These are phyloP conservation scores for Vitis vinifera DNA, from an alignment of 164 flowering plant genomes.

Conservation along the genomic window DNA sequence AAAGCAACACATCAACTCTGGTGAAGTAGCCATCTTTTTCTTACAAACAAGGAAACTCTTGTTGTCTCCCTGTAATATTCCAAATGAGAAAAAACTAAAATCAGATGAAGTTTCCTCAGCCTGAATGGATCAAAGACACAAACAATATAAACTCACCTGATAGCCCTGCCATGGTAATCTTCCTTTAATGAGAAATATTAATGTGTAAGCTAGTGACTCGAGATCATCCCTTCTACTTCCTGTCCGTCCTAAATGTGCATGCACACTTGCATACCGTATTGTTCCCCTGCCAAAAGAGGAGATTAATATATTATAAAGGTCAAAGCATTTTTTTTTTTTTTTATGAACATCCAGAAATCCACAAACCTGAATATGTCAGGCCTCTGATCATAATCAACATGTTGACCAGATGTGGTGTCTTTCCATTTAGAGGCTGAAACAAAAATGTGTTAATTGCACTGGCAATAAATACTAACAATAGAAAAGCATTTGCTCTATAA, in stretches of 20 bases:
- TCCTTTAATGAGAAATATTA: slow-evolving; percentile 77
- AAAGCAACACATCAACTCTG: slow-evolving; percentile 78
- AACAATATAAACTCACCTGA: slow-evolving; percentile 43
- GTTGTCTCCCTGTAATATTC: slow-evolving; percentile 70
- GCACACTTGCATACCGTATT: slow-evolving; percentile 85
- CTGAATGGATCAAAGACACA: not conserved
- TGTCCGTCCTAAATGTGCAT: slow-evolving; percentile 92
- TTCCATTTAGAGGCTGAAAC: slow-evolving; percentile 84
- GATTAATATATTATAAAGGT: not conserved
- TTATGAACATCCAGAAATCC: not conserved
- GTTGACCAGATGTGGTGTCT: slow-evolving; percentile 63
- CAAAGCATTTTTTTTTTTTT: not conserved
- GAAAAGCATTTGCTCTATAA: not conserved
- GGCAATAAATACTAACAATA: slow-evolving; percentile 1
- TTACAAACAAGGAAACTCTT: slow-evolving; percentile 87
- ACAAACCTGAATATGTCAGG: slow-evolving; percentile 86
- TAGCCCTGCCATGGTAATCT: slow-evolving; percentile 93
- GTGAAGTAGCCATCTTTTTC: slow-evolving; percentile 83
- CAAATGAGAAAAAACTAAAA: not conserved
- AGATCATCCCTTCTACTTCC: slow-evolving; percentile 94
- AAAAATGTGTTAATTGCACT: slow-evolving; percentile 9
- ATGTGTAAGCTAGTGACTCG: slow-evolving; percentile 85
- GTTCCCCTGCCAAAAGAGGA: slow-evolving; percentile 64
- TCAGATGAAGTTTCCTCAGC: not conserved
- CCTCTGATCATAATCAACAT: slow-evolving; percentile 92